A percentile compares a stretch with the other conserved stretches of the same genome.
These are phyloP conservation scores for Zasmidium citrigriseum DNA, from an alignment of 2,329 filamentous ascomycete genomes.

Conservation along the genomic window DNA sequence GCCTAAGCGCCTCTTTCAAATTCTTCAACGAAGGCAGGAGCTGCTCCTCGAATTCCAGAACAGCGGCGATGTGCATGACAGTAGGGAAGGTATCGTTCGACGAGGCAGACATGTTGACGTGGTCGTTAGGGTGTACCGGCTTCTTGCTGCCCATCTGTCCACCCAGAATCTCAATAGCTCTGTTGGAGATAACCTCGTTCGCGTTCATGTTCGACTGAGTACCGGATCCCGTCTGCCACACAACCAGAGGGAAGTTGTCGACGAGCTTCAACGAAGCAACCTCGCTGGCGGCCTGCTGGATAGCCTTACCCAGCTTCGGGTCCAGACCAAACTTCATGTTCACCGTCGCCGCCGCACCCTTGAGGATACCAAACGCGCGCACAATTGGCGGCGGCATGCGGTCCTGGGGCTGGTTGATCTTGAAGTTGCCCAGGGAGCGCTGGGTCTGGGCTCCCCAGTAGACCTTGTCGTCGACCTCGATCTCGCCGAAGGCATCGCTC, in stretches of 20 bases:
- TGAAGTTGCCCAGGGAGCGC: conserved; percentile 95
- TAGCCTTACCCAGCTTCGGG: conserved; percentile 84
- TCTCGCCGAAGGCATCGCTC: conserved; percentile 96
- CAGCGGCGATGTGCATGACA: conserved; percentile 98
- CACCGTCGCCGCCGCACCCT: conserved; percentile 92
- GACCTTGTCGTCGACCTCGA: conserved; percentile 82
- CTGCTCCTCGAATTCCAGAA: conserved; percentile 84
- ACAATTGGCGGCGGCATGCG: conserved; percentile 94
- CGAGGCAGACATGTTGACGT: conserved; percentile 98
- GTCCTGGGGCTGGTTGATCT: conserved; percentile 98
- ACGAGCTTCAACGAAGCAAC: conserved; percentile 90
- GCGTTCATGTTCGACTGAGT: conserved; percentile 99
- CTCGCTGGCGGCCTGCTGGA: conserved; percentile 90
- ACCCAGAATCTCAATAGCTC: conserved; percentile 95
- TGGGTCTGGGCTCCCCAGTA: conserved; percentile 99
- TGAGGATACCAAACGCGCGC: conserved; percentile 92
- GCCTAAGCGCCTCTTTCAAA: conserved; percentile 80
- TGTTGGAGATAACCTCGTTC: conserved; percentile 99
- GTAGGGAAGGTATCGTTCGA: conserved; percentile 99
- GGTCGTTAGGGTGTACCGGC: conserved; percentile 98
- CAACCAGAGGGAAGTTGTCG: conserved; percentile 96
- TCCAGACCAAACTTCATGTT: conserved; percentile 96
- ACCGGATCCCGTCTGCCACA: conserved; percentile 98
- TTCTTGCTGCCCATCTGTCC: conserved; percentile 95
- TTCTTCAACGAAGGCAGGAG: conserved; percentile 81